Base-by-base conservation (phyloP, 768 basidiomycete genomes). In the Termitomyces sp. region DNA sequence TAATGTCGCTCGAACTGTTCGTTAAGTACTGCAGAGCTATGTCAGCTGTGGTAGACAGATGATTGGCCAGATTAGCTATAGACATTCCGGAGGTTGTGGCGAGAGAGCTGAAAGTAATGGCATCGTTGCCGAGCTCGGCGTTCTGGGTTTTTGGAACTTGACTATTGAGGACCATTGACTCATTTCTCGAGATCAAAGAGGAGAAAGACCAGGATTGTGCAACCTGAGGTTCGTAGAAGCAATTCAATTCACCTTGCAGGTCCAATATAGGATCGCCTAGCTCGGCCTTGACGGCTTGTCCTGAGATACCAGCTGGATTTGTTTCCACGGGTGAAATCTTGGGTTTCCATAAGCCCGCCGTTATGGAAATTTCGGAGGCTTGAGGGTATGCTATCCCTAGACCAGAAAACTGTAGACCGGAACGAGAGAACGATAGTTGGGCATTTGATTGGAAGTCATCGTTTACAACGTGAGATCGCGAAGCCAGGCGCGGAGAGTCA, bases 371-470 rank as follows among this genome's bases (percentile, higher is more conserved):
- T 35, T 44, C 34, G 19, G 43, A 42, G 21, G 8, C 34, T 50
- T 58, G 56, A 46, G 57, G 60, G 43, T 54, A 59, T 3, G 42
- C 40, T 44, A 61, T 58, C 25, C 57, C 60, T 44, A 61, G 39
- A 19, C 60, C 57, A 56, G 57, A 28, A 30, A 65, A 51, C 9
- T 67, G 63, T 8, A 66, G 27, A 17, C 70, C 68, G 47, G 68
- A 57, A 16, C 67, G 66, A 46, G 66, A 53, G 12, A 46, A 45
- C 30, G 60, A 34, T 17, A 43, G 32, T 55, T 57, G 55, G 47
- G 59, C 67, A 56, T 74, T 76, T 37, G 75, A 73, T 57, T 74
- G 73, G 55, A 72, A 73, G 30, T 74, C 71, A 45, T 66, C 63
- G 39, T 54, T 51, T 17, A 34, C 41, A 42, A 65, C 48, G 49